Evolutionary conservation across 2,329 filamentous ascomycete genomes (phyloP).

Genomic region (Colletotrichum destructivum): DNA sequence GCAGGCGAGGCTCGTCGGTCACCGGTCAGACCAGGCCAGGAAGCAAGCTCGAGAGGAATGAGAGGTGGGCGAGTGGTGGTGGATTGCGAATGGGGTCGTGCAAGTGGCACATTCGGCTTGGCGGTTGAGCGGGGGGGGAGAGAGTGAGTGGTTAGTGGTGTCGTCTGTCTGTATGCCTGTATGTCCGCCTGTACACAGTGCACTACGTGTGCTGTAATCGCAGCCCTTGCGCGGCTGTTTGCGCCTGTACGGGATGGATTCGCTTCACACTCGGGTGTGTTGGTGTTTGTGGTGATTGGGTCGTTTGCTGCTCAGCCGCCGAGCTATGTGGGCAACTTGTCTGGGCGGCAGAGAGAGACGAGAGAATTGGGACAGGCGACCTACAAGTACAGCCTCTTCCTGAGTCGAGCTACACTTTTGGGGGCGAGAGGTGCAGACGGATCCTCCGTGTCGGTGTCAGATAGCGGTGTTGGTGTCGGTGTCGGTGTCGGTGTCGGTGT

Average conservation of each 20-base stretch:
- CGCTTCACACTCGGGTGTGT: constrained; percentile 30
- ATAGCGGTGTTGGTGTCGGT: constrained; percentile 1
- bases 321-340: constrained; percentile 11
- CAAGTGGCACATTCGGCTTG: constrained; percentile 31
- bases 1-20: constrained; percentile 19
- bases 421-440: background rate
- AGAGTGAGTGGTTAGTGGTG: constrained; percentile 4
- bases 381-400: constrained; percentile 32
- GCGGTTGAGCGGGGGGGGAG: constrained; percentile 23
- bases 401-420: constrained; percentile 3
- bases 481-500: too few species aligned
- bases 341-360: constrained; percentile 14
- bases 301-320: constrained; percentile 35
- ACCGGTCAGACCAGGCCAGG: constrained; percentile 33
- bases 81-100: constrained; percentile 39
- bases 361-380: constrained; percentile 21
- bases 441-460: constrained; percentile 20
- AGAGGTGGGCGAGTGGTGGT: background rate
- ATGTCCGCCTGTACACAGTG: too few species aligned
- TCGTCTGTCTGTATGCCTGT: background rate
- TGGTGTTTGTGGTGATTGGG: constrained; percentile 31
- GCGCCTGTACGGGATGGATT: constrained; percentile 25
- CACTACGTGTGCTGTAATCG: too few species aligned
- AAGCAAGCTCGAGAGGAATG: constrained; percentile 11
- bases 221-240: constrained; percentile 10